These are phyloP conservation scores for Talinum fruticosum DNA, from an alignment of 148 eudicot genomes.

Conservation along the genomic window DNA sequence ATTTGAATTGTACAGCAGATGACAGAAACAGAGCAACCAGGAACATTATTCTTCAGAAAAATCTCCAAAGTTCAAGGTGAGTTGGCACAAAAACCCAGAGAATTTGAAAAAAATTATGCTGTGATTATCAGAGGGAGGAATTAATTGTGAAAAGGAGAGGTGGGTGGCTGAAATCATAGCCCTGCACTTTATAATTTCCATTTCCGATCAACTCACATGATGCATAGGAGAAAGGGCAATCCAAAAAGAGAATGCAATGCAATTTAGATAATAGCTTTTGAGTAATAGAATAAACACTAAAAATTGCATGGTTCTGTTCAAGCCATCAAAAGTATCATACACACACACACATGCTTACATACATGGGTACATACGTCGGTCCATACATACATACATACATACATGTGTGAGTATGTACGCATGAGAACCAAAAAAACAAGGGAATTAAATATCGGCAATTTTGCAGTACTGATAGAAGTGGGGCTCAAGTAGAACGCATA, in stretches of 20 bases:
- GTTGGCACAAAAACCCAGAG: slow-evolving; percentile 16
- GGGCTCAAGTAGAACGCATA: slow-evolving; percentile 13
- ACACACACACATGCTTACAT: background rate
- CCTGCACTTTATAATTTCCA: slow-evolving; percentile 1
- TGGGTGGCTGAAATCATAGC: slow-evolving; percentile 25
- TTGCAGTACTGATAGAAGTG: slow-evolving; percentile 9
- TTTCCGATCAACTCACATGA: slow-evolving; percentile 23
- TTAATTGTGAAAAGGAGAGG: slow-evolving; percentile 15
- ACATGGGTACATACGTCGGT: background rate
- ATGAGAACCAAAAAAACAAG: background rate
- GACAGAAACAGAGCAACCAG: slow-evolving; percentile 11
- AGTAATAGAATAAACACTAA: background rate
- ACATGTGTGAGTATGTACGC: background rate
- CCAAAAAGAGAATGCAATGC: slow-evolving; percentile 4
- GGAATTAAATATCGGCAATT: background rate
- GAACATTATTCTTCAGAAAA: slow-evolving; percentile 3
- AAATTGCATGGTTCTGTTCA: background rate
- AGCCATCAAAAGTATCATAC: background rate
- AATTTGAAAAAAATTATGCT: background rate
- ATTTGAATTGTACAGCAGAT: background rate
- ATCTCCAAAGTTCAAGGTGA: slow-evolving; percentile 11
- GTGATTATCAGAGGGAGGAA: background rate
- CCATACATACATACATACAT: background rate
- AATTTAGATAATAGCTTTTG: background rate
- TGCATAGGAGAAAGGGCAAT: background rate